phyloP scores from a whole-genome alignment of 2,329 filamentous ascomycete genomes.

The Cytospora chrysosperma region DNA sequence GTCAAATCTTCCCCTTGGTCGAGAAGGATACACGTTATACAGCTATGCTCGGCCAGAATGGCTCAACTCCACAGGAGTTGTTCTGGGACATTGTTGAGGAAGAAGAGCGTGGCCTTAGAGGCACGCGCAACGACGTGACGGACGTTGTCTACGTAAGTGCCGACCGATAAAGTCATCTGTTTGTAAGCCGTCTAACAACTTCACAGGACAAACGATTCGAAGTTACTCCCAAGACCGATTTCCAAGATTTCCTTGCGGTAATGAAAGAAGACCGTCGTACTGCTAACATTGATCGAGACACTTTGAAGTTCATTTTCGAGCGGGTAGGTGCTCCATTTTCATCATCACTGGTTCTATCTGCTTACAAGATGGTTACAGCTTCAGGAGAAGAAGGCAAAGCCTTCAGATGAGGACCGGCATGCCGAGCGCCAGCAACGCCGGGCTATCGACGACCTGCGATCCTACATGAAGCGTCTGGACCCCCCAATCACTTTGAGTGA shows the following conservation, averaged over 20 bases:
- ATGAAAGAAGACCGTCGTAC: constrained; percentile 86
- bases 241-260: constrained; percentile 82
- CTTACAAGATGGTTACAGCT: constrained; percentile 50
- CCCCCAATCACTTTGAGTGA: constrained; percentile 76
- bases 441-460: constrained; percentile 79
- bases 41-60: constrained; percentile 78
- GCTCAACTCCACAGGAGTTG: constrained; percentile 83
- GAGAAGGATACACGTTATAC: constrained; percentile 79
- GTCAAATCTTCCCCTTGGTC: constrained; percentile 71
- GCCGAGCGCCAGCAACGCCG: constrained; percentile 83
- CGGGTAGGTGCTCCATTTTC: constrained; percentile 52
- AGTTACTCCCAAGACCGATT: constrained; percentile 78
- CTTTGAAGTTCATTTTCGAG: constrained; percentile 78
- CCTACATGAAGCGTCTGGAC: constrained; percentile 84
- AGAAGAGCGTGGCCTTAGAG: constrained; percentile 83
- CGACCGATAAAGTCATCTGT: not conserved
- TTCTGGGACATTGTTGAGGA: constrained; percentile 97
- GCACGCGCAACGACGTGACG: constrained; percentile 76
- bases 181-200: constrained; percentile 39
- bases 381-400: constrained; percentile 80
- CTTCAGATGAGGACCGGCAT: constrained; percentile 80
- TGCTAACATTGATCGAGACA: constrained; percentile 79
- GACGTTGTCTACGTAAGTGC: constrained; percentile 80
- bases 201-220: constrained; percentile 85
- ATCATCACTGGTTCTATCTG: not conserved